Base-by-base conservation (phyloP, 2,329 filamentous ascomycete genomes). In the Cladophialophora bantiana region DNA sequence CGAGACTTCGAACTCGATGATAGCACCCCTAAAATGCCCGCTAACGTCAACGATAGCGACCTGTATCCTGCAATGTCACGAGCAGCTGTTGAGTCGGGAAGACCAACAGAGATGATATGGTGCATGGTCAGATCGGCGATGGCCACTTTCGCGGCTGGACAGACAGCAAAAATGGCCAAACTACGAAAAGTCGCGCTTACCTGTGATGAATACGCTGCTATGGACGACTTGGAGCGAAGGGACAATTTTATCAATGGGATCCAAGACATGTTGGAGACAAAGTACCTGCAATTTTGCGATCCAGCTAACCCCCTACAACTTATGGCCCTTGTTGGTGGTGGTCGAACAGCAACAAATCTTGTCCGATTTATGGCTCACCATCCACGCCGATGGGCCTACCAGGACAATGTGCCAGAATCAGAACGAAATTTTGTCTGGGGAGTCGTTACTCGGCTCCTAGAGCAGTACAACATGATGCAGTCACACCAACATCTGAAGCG, bases 31-130 rank as follows among this genome's bases (percentile, higher is more conserved):
- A 71, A 70, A 2, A 15, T 79, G 67, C 86, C 87, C 5, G 79
- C 79, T 56, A 89, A 89, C 67, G 77, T 89, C 64, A 86, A 88
- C 74, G 87, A 89, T 70, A 80, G 81, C 26, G 86, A 89, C 68
- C 77, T 89, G 0, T 84, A 83, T 65, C 85, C 85, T 10, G 62
- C 40, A 12, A 71, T 71, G 72, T 12, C 62, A 3, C 34, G 35
- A 42, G 5, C 59, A 3, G 57, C 68, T 9, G 20, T 32, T 4
- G 66, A 66, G n/a, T 68, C 69, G 12, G 58, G 15, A 4, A 63
- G 38, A n/a, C 34, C 62, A 32, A 72, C 70, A 7, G 66, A 70
- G 3, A 69, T 71, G 67, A 53, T 68, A 13, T 70, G 42, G 10
- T 61, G 57, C 40, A 56, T 35, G 13, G n/a, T 72, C 7, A 38